Evolutionary conservation across 2,329 filamentous ascomycete genomes (phyloP).

Genomic region (Aspergillus sp.): DNA sequence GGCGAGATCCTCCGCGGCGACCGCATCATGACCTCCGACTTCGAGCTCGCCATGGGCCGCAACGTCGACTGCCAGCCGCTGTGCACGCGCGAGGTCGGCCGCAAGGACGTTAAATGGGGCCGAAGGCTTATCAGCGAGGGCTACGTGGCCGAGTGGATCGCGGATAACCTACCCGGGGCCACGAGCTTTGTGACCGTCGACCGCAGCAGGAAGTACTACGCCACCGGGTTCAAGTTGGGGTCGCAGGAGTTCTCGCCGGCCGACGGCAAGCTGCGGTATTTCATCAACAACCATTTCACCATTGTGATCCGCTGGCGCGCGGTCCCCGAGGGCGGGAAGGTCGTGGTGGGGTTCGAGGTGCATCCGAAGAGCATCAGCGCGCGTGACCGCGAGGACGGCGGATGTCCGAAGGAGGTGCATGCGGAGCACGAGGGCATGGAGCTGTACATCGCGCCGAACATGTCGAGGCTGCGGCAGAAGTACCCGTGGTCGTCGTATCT

Average conservation of each 20-base stretch:
- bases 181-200: constrained; percentile 83
- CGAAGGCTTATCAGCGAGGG: constrained; percentile 65
- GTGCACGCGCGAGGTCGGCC: constrained; percentile 59
- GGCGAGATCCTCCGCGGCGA: constrained; percentile 82
- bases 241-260: constrained; percentile 57
- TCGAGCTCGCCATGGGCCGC: constrained; percentile 67
- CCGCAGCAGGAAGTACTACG: constrained; percentile 77
- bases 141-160: constrained; percentile 88
- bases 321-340: constrained; percentile 63
- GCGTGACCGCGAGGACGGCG: constrained; percentile 50
- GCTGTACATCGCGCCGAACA: constrained; percentile 57
- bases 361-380: constrained; percentile 74
- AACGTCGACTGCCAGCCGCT: constrained; percentile 65
- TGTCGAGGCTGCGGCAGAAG: constrained; percentile 45
- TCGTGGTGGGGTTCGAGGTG: constrained; percentile 82
- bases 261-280: constrained; percentile 56
- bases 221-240: constrained; percentile 80
- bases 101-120: constrained; percentile 56
- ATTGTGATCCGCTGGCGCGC: constrained; percentile 70
- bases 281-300: constrained; percentile 80
- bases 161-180: constrained; percentile 81
- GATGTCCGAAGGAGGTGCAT: constrained; percentile 60
- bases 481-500: constrained; percentile 53
- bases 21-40: constrained; percentile 74
- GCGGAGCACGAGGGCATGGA: constrained; percentile 57